Evolutionary conservation across 164 flowering plant genomes (phyloP).

Genomic region (Umbilicus rupestris): DNA sequence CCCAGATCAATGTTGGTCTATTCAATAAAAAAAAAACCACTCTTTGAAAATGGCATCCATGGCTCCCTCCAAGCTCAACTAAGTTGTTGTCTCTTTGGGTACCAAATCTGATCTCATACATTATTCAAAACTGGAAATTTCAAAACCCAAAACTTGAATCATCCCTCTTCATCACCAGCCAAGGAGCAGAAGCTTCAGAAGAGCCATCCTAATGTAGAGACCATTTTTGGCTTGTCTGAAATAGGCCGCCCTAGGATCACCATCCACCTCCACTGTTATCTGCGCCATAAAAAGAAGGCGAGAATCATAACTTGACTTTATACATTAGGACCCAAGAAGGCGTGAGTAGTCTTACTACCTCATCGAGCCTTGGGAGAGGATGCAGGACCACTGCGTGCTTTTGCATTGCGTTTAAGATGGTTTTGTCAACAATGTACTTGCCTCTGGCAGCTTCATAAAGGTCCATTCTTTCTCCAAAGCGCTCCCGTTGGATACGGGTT

Average conservation of each 20-base stretch:
- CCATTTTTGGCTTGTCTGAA: conserved; percentile 99
- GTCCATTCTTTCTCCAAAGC: conserved; percentile 77
- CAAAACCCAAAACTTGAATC: not conserved
- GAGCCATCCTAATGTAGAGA: conserved; percentile 90
- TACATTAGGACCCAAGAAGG: not conserved
- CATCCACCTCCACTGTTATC: conserved; percentile 91
- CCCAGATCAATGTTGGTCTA: no score
- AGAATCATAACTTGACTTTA: not conserved
- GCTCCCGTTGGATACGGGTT: conserved; percentile 88
- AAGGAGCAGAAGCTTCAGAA: conserved; percentile 80
- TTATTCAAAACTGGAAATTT: not conserved
- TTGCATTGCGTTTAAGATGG: conserved; percentile 62
- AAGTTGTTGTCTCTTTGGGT: not conserved
- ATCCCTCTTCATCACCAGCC: conserved; percentile 58
- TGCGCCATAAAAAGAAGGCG: conserved; percentile 15
- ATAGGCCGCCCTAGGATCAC: conserved; percentile 93
- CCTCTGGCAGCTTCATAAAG: conserved; percentile 93
- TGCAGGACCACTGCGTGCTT: conserved; percentile 93
- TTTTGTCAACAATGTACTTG: conserved; percentile 68
- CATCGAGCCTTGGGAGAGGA: conserved; percentile 97
- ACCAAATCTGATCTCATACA: not conserved
- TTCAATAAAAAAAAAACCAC: no score
- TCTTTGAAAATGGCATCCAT: no score
- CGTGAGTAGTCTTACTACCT: conserved; percentile 46
- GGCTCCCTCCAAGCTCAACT: not conserved